Base-by-base conservation (phyloP, 106 monocot genomes). In the Dendrobium catenatum region DNA sequence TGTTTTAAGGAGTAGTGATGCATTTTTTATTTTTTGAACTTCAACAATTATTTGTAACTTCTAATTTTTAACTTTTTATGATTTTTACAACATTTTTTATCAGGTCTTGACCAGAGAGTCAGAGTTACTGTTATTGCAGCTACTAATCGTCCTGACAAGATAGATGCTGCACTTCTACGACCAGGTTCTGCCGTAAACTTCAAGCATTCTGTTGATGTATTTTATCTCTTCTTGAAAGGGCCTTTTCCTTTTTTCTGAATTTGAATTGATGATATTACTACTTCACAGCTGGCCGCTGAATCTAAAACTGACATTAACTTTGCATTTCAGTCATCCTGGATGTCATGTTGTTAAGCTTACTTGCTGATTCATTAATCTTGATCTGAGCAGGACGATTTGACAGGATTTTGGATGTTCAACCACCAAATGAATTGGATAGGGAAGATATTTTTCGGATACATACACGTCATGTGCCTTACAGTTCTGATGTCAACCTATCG, bases 81-180 rank as follows among this genome's bases (percentile, higher is more conserved):
- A 27, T 27, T 55, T 61, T 68, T 42, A 29, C 42, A 15, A 7
- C 24, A 48, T 76, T 3, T 4, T 51, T n/a, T 2, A 76, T 51
- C 86, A 96, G 96, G 96, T 85, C 82, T 96, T 81, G 96, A 92
- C 18, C 85, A 89, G 81, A 93, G 92, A 94, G 58, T 59, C 80
- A 89, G 89, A 77, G 86, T 99, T 73, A 88, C 83, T 64, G 93
- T 99, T 67, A 93, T 99, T 90, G 98, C 95, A 77, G 98, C 98
- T 73, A 99, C 98, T 41, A 99, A 99, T 87, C 98, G 98, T 16
- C 98, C 98, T 22, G 98, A 99, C 82, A 99, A 95, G 82, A 95
- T 99, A 82, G 98, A 99, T 85, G 88, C 80, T 79, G 98, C 98
- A 33, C 90, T 99, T 82, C 64, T 95, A 41, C 91, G 98, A 83